Evolutionary conservation across 2,329 filamentous ascomycete species (phyloP), one percentile per base, ranked within the genome.

Genomic region (Elsinoe necatrix): DNA sequence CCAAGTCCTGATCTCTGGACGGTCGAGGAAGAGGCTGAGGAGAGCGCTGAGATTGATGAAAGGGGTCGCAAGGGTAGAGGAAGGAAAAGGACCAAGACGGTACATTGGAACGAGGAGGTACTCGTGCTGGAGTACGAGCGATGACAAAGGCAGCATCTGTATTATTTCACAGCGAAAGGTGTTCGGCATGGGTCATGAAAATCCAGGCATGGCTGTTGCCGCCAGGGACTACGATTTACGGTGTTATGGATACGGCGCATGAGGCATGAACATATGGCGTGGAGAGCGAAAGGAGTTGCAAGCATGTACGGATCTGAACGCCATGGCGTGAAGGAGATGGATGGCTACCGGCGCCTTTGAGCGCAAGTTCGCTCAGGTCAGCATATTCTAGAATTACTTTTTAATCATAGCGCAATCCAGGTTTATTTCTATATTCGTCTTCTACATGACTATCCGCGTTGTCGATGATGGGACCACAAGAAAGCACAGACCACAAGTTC

Each of bases 1-100:
- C 71, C 71, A 12, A 71, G 69, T 57, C 67, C 67, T 1, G 71
- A 72, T 51, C 64, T 73, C 0, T 73, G 72, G 62, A 73, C 71
- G 18, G 69, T 73, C 25, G 67, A 69, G 43, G 71, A 73, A 58
- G 71, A 71, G 6, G 69, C 68, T 31, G 70, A 72, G 60, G 68
- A 51, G 37, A 35, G 37, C 20, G 39, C 18, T 20, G 54, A 37
- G 25, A 20, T 7, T 20, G 52, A 16, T 18, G 52, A 29, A 14
- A 18, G 21, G 20, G 35, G 37, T 5, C 29, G 54, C n/a, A 29
- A 39, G 27, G 23, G 54, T 2, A 42, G 54, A 18, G 41, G 41
- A 14, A 43, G 52, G 52, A 56, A 56, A 41, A 42, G 54, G 29
- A 27, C 27, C 11, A 56, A 56, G 41, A 37, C 21, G 14, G 54